Conservation (phyloP, 179 eudicot genomes). For the Camellia oleifera region DNA sequence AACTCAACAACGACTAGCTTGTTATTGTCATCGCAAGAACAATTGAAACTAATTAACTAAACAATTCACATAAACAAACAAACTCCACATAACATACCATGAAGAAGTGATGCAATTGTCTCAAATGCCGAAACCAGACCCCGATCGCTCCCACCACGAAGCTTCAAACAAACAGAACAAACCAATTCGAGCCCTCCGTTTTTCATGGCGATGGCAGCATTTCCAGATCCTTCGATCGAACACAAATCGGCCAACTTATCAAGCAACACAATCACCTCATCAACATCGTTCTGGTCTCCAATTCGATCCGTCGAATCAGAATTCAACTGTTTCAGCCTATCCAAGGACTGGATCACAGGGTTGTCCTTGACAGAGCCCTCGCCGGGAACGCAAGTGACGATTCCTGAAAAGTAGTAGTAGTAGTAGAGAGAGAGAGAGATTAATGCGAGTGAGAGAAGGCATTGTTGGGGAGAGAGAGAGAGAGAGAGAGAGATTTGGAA, state of each 20-base stretch:
- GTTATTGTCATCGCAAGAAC: background rate
- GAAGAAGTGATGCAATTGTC: constrained; percentile 49
- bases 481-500: background rate
- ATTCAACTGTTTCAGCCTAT: constrained; percentile 34
- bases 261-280: constrained; percentile 32
- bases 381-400: constrained; percentile 58
- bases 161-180: constrained; percentile 37
- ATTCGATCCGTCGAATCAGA: constrained; percentile 17
- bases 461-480: background rate
- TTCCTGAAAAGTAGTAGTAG: constrained; percentile 34
- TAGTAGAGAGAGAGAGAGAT: background rate
- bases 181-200: constrained; percentile 73
- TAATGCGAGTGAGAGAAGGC: background rate
- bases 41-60: background rate
- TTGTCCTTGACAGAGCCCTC: constrained; percentile 37
- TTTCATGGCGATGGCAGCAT: constrained; percentile 54
- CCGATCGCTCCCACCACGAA: constrained; percentile 26
- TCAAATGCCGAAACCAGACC: constrained; percentile 44
- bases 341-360: constrained; percentile 53
- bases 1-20: background rate
- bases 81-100: constrained; percentile 45
- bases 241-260: constrained; percentile 41
- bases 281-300: constrained; percentile 19
- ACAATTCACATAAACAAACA: background rate
- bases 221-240: constrained; percentile 33